Percentiles rank a stretch among this genome's conserved stretches.
Conservation (phyloP, 495 filamentous ascomycete genomes). For the Penicillium tannophilum region DNA sequence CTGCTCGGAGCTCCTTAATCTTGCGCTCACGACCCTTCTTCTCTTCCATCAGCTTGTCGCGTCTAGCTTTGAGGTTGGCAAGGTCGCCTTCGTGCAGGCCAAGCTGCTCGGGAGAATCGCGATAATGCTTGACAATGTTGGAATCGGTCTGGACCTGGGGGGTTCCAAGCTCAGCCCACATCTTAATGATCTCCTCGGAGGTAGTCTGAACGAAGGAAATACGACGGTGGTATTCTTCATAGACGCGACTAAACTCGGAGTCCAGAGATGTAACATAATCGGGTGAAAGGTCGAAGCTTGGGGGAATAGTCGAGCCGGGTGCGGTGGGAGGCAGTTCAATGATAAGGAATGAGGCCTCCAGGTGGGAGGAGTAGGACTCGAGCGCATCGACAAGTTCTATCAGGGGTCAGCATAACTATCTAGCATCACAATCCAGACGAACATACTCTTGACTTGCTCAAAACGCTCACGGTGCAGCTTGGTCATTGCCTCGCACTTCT, state of each 20-base stretch:
- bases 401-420: slow-evolving; percentile 28
- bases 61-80: slow-evolving; percentile 65
- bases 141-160: slow-evolving; percentile 90
- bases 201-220: slow-evolving; percentile 71
- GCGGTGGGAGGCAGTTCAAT: slow-evolving; percentile 80
- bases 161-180: slow-evolving; percentile 94
- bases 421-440: neutral
- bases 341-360: slow-evolving; percentile 81
- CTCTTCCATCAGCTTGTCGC: slow-evolving; percentile 89
- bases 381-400: slow-evolving; percentile 90
- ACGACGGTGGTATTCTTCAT: slow-evolving; percentile 89
- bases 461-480: slow-evolving; percentile 85
- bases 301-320: slow-evolving; percentile 70
- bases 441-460: slow-evolving; percentile 90
- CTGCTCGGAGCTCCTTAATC: slow-evolving; percentile 70
- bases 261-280: slow-evolving; percentile 87
- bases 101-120: slow-evolving; percentile 87
- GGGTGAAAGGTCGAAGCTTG: slow-evolving; percentile 84
- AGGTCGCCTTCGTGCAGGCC: slow-evolving; percentile 89
- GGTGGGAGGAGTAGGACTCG: slow-evolving; percentile 90
- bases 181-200: slow-evolving; percentile 82
- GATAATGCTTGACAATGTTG: slow-evolving; percentile 82
- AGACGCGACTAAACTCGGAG: slow-evolving; percentile 86
- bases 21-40: slow-evolving; percentile 83
- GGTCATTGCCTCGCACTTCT: slow-evolving; percentile 78